Evolutionary conservation across 1,284 basidiomycete genomes (phyloP).

Genomic region (Puccinia novopanici): DNA sequence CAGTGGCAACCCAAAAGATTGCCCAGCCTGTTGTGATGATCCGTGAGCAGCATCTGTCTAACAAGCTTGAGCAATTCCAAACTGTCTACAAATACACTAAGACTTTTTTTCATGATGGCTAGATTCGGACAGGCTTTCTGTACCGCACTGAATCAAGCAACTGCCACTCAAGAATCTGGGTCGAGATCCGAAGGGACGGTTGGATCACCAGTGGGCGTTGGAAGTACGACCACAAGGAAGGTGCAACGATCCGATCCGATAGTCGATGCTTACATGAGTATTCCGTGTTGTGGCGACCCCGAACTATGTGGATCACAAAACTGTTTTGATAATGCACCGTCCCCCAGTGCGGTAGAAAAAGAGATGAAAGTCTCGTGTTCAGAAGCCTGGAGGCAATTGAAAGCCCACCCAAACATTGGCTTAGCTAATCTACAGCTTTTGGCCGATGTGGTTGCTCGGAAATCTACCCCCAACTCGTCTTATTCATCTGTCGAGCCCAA

Average conservation of each 20-base stretch:
- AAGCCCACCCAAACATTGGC: slow-evolving; percentile 56
- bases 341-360: slow-evolving; percentile 36
- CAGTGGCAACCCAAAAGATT: slow-evolving; percentile 45
- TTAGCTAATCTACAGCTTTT: slow-evolving; percentile 57
- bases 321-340: slow-evolving; percentile 52
- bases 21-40: slow-evolving; percentile 47
- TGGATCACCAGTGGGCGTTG: not conserved
- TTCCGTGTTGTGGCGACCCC: slow-evolving; percentile 56
- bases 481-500: not conserved
- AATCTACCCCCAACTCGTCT: slow-evolving; percentile 12
- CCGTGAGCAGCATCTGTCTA: slow-evolving; percentile 27
- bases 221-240: not conserved
- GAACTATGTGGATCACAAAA: slow-evolving; percentile 54
- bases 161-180: slow-evolving; percentile 14
- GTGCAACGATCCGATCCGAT: slow-evolving; percentile 37
- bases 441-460: slow-evolving; percentile 56
- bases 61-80: not conserved
- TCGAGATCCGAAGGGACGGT: not conserved
- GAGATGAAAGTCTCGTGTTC: slow-evolving; percentile 54
- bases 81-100: not conserved
- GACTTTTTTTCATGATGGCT: not conserved
- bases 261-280: slow-evolving; percentile 53
- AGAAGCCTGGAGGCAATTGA: slow-evolving; percentile 55
- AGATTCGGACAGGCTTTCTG: slow-evolving; percentile 50
- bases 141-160: slow-evolving; percentile 35